Conservation (phyloP, 352 stramenopile species). For the Phytophthora kernoviae region DNA sequence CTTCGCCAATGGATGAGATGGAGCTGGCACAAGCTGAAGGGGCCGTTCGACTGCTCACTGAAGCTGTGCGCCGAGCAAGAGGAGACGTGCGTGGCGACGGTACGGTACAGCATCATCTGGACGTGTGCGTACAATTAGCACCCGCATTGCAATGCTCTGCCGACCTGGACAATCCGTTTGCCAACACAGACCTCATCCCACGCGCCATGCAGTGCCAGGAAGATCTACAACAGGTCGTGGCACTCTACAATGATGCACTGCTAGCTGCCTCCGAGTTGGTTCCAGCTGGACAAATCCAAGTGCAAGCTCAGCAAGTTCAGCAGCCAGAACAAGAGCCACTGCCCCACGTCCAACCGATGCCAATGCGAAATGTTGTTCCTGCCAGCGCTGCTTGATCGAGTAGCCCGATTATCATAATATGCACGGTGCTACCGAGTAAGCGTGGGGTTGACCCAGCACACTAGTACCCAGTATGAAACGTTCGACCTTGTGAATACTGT, state of each 20-base stretch:
- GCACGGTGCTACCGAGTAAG: too few species aligned
- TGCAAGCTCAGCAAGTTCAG: slow-evolving; percentile 16
- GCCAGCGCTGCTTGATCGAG: slow-evolving; percentile 33
- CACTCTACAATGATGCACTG: slow-evolving; percentile 47
- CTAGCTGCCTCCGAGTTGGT: slow-evolving; percentile 33
- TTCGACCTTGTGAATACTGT: background rate
- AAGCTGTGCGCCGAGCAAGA: slow-evolving; percentile 31
- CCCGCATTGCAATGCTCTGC: slow-evolving; percentile 32
- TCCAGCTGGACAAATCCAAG: slow-evolving; percentile 15
- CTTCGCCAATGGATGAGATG: slow-evolving; percentile 40
- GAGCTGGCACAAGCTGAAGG: slow-evolving; percentile 45
- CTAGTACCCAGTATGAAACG: slow-evolving; percentile 2
- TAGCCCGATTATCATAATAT: background rate
- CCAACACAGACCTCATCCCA: slow-evolving; percentile 40
- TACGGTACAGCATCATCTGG: slow-evolving; percentile 45
- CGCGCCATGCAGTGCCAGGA: slow-evolving; percentile 49
- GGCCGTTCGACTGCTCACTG: slow-evolving; percentile 29
- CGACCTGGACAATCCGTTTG: slow-evolving; percentile 48
- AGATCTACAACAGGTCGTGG: slow-evolving; percentile 39
- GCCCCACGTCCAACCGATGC: slow-evolving; percentile 26
- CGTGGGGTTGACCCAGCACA: too few species aligned
- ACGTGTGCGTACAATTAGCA: slow-evolving; percentile 36
- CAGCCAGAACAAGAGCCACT: slow-evolving; percentile 18
- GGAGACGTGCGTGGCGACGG: slow-evolving; percentile 39
- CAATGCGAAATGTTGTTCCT: slow-evolving; percentile 33